Evolutionary conservation across 768 basidiomycete species (phyloP).

Genomic region (Leccinum variicolor): DNA sequence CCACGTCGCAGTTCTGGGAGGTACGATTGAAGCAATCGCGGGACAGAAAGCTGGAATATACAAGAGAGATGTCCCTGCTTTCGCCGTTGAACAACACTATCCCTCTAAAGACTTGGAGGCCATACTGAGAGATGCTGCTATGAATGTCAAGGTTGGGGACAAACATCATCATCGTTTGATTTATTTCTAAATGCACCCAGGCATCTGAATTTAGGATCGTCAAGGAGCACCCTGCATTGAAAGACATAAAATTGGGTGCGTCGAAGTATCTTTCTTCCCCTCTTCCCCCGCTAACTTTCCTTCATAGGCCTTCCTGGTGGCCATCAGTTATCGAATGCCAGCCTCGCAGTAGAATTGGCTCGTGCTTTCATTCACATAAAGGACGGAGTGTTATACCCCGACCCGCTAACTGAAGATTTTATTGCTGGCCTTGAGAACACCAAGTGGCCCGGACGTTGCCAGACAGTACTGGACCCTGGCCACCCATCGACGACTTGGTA

Average conservation of each 20-base stretch:
- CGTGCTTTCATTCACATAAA: slow-evolving; percentile 53
- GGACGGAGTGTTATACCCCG: slow-evolving; percentile 12
- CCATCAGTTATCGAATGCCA: slow-evolving; percentile 89
- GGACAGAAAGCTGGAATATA: slow-evolving; percentile 97
- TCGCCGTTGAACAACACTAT: slow-evolving; percentile 73
- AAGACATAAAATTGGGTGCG: slow-evolving; percentile 60
- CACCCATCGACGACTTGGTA: slow-evolving; percentile 68
- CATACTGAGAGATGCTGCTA: slow-evolving; percentile 65
- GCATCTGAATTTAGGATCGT: slow-evolving; percentile 69
- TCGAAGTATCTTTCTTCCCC: background rate
- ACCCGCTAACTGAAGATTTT: slow-evolving; percentile 49
- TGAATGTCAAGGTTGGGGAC: slow-evolving; percentile 55
- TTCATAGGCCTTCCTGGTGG: slow-evolving; percentile 71
- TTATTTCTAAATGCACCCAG: slow-evolving; percentile 31
- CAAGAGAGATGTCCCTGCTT: slow-evolving; percentile 87
- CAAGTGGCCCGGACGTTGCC: slow-evolving; percentile 95
- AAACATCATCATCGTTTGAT: background rate
- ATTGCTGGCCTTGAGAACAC: slow-evolving; percentile 62
- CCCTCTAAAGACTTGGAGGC: slow-evolving; percentile 69
- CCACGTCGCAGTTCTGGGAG: slow-evolving; percentile 83
- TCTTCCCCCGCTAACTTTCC: slow-evolving; percentile 2
- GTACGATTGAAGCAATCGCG: slow-evolving; percentile 85
- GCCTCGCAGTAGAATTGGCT: slow-evolving; percentile 74
- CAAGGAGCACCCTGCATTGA: slow-evolving; percentile 46
- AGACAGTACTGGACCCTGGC: slow-evolving; percentile 65